Evolutionary conservation across 352 stramenopile genomes (phyloP).

Genomic region (Phytophthora idaei): DNA sequence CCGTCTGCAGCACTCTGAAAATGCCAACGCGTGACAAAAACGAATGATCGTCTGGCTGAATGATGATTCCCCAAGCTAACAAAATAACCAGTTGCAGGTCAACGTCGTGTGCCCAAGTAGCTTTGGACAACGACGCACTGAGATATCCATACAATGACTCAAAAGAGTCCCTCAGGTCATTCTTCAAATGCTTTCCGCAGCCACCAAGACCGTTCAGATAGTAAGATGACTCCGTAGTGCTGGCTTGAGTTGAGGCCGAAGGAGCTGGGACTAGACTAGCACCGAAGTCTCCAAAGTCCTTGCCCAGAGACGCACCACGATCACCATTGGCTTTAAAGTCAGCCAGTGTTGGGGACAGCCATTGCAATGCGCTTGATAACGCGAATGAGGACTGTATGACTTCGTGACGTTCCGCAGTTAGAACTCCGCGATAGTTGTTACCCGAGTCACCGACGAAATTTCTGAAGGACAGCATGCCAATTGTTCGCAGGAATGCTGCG

Average conservation of each 20-base stretch:
- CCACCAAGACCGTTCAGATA: constrained; percentile 81
- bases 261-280: constrained; percentile 30
- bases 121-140: constrained; percentile 74
- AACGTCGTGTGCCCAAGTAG: constrained; percentile 81
- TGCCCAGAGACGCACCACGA: constrained; percentile 34
- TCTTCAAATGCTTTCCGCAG: constrained; percentile 79
- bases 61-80: constrained; percentile 88
- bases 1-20: constrained; percentile 90
- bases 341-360: constrained; percentile 61
- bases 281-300: constrained; percentile 55
- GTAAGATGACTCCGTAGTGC: constrained; percentile 51
- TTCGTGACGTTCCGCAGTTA: constrained; percentile 54
- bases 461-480: constrained; percentile 80
- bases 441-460: constrained; percentile 72
- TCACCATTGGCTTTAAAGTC: constrained; percentile 37
- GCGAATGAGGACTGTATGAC: constrained; percentile 78
- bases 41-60: constrained; percentile 87
- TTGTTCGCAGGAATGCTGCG: constrained; percentile 73
- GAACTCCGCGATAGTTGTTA: constrained; percentile 36
- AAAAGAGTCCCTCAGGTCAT: constrained; percentile 81
- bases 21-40: constrained; percentile 90
- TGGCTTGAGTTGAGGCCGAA: constrained; percentile 20
- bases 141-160: constrained; percentile 86
- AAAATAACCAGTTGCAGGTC: constrained; percentile 87
- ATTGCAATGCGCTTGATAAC: constrained; percentile 72